phyloP scores from a whole-genome alignment of 1,284 basidiomycete species.

The Mycosarcoma mackinlayi region DNA sequence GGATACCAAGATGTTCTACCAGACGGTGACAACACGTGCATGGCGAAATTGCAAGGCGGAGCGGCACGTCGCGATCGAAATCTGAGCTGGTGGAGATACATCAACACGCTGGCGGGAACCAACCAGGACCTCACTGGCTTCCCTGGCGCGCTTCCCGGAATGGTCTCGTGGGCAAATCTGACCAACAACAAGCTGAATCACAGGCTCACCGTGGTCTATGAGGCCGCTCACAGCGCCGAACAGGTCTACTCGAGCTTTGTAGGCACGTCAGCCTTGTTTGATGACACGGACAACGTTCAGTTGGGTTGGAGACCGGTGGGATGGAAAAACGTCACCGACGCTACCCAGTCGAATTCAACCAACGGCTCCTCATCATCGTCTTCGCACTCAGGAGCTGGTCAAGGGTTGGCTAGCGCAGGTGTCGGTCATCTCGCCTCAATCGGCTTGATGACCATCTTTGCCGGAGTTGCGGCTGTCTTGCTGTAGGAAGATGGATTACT shows the following conservation, averaged over 20 bases:
- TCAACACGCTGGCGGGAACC: constrained; percentile 61
- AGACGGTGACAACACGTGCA: constrained; percentile 64
- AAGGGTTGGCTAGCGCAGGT: not conserved
- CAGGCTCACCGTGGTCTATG: constrained; percentile 53
- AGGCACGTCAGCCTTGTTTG: constrained; percentile 61
- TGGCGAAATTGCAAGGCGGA: constrained; percentile 65
- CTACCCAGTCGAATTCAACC: constrained; percentile 12
- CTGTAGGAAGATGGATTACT: no score
- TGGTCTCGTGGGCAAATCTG: constrained; percentile 49
- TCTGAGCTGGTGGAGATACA: constrained; percentile 63
- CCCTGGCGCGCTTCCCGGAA: constrained; percentile 41
- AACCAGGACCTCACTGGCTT: constrained; percentile 60
- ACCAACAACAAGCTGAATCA: constrained; percentile 42
- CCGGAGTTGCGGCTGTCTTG: no score
- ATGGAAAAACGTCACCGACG: constrained; percentile 48
- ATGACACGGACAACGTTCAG: constrained; percentile 43
- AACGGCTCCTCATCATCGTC: not conserved
- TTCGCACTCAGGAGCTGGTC: not conserved
- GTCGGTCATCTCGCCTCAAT: no score
- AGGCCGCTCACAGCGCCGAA: constrained; percentile 57
- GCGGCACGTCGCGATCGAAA: constrained; percentile 61
- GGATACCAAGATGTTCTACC: constrained; percentile 56
- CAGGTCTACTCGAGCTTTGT: constrained; percentile 55
- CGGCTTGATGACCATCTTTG: no score
- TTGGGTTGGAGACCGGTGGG: constrained; percentile 63